Evolutionary conservation across 768 basidiomycete species (phyloP), one percentile per base, ranked within the genome.

Genomic region (Boletus huronensis): DNA sequence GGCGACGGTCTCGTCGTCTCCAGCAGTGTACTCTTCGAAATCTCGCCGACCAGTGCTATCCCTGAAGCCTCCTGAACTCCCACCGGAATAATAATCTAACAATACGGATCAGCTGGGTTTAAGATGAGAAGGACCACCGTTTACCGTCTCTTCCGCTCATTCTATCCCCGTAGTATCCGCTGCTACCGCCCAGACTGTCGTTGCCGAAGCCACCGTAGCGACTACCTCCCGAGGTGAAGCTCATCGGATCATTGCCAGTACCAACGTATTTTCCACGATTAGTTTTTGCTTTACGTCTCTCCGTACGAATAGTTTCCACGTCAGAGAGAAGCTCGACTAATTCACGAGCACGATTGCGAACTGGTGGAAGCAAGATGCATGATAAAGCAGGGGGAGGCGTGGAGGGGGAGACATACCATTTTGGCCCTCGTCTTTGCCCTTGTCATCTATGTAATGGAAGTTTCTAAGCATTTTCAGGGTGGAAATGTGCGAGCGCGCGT

Each of bases 401-500:
- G 39, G 32, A 26, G 7, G 5, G 14, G 31, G 11, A n/a, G 29
- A 50, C 74, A n/a, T 58, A 93, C 95, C 93, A 64, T 99, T 99
- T 63, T 97, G 81, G 6, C 97, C 97, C 71, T 99, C 93, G 66
- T 99, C 97, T 70, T 99, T 98, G 46, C 93, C 94, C 75, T 96
- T 96, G 59, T 98, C 96, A 60, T 99, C 97, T 52, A 98, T 91
- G 70, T 98, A 98, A 68, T 98, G 96, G 75, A 99, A 99, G 65
- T 88, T 97, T 53, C 94, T 78, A 11, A 98, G 82, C 92, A 98
- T 98, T 75, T 98, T 98, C 63, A 99, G 80, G 19, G 95, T 96
- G 26, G 93, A 88, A 26, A 98, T 77, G 70, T 98, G 97, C 1
- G 92, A 89, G 48, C 97, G 82, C 2, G 96, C 92, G 71, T 99